Conservation (phyloP, 2,329 filamentous ascomycete genomes). For the Malbranchea cinnamomea region DNA sequence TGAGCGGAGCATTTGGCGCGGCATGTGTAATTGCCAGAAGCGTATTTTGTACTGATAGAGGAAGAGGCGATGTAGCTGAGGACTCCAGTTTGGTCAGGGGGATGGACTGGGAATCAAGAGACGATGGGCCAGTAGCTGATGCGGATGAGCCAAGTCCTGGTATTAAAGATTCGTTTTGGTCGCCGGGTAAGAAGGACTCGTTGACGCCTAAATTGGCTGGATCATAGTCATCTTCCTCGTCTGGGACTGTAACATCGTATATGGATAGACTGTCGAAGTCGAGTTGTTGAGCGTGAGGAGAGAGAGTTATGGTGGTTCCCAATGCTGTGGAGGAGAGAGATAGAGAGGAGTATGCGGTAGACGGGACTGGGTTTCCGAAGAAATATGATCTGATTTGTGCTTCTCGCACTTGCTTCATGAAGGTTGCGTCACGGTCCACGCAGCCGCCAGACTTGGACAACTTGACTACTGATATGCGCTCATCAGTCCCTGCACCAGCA, state of each 20-base stretch:
- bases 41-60: conserved; percentile 54
- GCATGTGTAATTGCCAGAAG: conserved; percentile 76
- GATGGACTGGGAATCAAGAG: conserved; percentile 14
- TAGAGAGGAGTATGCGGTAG: conserved; percentile 21
- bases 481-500: conserved; percentile 37
- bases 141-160: conserved; percentile 14
- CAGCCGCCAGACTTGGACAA: conserved; percentile 78
- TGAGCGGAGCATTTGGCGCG: conserved; percentile 50
- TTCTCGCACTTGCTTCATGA: conserved; percentile 59
- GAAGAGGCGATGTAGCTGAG: conserved; percentile 28
- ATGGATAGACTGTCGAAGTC: conserved; percentile 61
- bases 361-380: conserved; percentile 53
- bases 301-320: conserved; percentile 52
- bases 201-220: conserved; percentile 19
- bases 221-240: conserved; percentile 28
- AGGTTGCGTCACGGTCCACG: conserved; percentile 57
- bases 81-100: conserved; percentile 48
- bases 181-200: conserved; percentile 23
- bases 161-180: conserved; percentile 15
- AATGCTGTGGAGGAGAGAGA: conserved; percentile 20
- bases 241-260: conserved; percentile 53
- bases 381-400: conserved; percentile 83
- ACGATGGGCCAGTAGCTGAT: conserved; percentile 14
- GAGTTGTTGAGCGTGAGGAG: conserved; percentile 74
- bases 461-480: conserved; percentile 58